These are phyloP conservation scores for Brettanomyces nanus DNA, from an alignment of 805 yeast genomes.

Conservation along the genomic window DNA sequence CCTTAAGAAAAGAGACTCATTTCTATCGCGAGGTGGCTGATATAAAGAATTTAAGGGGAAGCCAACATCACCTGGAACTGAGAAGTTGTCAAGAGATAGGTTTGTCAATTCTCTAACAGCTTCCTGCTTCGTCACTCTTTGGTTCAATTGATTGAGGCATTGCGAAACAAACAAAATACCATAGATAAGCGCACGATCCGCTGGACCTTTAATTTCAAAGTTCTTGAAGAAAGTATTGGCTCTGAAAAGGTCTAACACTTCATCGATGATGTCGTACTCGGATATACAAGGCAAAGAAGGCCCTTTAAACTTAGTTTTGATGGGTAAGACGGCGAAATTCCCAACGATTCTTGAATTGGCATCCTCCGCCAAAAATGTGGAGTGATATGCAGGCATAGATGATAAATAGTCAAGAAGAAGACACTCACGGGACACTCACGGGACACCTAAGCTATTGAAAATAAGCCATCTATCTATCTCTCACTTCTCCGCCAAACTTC, in stretches of 20 bases:
- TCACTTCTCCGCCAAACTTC: too few relatives aligned
- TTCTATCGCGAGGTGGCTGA: conserved; percentile 63
- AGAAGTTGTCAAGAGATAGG: conserved; percentile 77
- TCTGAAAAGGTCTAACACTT: conserved; percentile 80
- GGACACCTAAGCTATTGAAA: neutral
- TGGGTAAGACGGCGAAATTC: conserved; percentile 77
- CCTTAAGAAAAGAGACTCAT: conserved; percentile 72
- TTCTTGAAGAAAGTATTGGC: conserved; percentile 95
- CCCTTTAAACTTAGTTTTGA: conserved; percentile 79
- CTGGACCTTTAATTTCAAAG: conserved; percentile 92
- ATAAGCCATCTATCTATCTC: too few relatives aligned
- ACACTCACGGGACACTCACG: neutral
- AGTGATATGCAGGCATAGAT: conserved; percentile 64
- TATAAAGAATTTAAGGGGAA: conserved; percentile 84
- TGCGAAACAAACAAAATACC: conserved; percentile 88
- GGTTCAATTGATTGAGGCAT: conserved; percentile 58
- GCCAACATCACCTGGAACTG: conserved; percentile 91
- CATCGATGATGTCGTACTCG: conserved; percentile 89
- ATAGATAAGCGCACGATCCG: conserved; percentile 87
- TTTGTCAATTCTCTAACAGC: conserved; percentile 69
- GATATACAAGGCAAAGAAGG: conserved; percentile 76
- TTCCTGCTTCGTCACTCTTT: conserved; percentile 42
- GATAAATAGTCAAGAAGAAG: neutral
- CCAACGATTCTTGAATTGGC: conserved; percentile 59
- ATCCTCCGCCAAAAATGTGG: conserved; percentile 64